Evolutionary conservation across 208 protist genomes (phyloP).

Genomic region (Leptomonas pyrrhocoris): DNA sequence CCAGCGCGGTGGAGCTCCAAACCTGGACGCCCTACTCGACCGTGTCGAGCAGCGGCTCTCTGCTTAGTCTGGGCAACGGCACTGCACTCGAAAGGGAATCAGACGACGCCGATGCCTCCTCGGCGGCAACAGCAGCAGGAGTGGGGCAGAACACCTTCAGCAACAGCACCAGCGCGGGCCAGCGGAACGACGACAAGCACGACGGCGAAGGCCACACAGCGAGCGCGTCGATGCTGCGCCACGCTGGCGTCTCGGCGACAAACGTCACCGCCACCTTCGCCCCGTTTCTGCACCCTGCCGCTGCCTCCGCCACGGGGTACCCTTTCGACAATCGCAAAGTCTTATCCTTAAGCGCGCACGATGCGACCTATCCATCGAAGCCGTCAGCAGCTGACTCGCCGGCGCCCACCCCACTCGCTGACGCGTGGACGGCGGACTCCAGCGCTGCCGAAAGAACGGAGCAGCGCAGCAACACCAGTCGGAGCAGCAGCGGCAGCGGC

Average conservation of each 20-base stretch:
- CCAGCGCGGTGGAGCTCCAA: constrained; percentile 12
- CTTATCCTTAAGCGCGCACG: background rate
- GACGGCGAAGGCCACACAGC: background rate
- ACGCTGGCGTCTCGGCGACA: background rate
- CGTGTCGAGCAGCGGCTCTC: background rate
- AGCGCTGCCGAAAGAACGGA: background rate
- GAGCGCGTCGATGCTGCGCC: background rate
- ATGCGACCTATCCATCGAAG: background rate
- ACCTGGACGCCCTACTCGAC: constrained; percentile 15
- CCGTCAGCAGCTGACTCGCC: background rate
- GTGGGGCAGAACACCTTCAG: background rate
- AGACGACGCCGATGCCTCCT: background rate
- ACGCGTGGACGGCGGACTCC: constrained; percentile 9
- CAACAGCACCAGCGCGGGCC: background rate
- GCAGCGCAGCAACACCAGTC: background rate
- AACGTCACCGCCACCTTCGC: background rate
- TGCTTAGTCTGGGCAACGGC: background rate
- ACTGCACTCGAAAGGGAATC: background rate
- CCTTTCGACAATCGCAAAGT: background rate
- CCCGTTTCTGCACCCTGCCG: background rate
- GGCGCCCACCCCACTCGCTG: background rate
- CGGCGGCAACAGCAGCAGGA: background rate
- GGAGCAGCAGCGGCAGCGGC: constrained; percentile 10
- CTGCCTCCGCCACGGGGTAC: constrained; percentile 4
- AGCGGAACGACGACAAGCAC: background rate